phyloP scores from a whole-genome alignment of 352 stramenopile genomes.

The Blastocystis sp. region DNA sequence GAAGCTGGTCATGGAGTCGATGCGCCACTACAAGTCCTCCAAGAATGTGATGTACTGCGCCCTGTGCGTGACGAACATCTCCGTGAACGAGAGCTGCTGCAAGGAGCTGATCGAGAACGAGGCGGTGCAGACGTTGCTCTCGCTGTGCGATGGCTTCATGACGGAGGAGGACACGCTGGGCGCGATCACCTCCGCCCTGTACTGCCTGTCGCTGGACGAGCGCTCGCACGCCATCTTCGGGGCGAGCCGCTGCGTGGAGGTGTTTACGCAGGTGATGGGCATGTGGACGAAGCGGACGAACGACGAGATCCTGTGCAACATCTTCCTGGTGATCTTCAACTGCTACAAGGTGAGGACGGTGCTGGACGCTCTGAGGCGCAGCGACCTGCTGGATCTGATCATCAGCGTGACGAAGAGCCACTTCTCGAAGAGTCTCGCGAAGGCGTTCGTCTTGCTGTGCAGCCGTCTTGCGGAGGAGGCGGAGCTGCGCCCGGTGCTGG shows the following conservation, averaged over 20 bases:
- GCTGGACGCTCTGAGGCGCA: neutral
- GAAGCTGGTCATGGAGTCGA: neutral
- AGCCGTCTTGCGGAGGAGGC: slow-evolving; percentile 34
- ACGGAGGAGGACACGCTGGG: slow-evolving; percentile 19
- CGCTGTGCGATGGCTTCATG: slow-evolving; percentile 10
- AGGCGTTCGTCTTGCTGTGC: slow-evolving; percentile 31
- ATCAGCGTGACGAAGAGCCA: neutral
- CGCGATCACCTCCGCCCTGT: slow-evolving; percentile 8
- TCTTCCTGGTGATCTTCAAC: neutral
- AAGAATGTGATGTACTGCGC: slow-evolving; percentile 30
- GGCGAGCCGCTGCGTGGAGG: neutral
- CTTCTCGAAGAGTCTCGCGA: slow-evolving; percentile 34
- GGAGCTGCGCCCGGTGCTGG: slow-evolving; percentile 11
- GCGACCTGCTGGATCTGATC: slow-evolving; percentile 1
- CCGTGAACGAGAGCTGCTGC: neutral
- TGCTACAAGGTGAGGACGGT: neutral
- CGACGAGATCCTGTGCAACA: slow-evolving; percentile 46
- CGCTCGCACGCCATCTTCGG: slow-evolving; percentile 5
- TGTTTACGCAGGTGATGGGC: neutral
- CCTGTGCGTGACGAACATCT: slow-evolving; percentile 8
- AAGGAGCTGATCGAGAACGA: slow-evolving; percentile 19
- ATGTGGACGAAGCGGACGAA: slow-evolving; percentile 3
- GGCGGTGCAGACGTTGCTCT: slow-evolving; percentile 3
- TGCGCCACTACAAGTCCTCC: neutral
- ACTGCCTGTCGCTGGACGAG: slow-evolving; percentile 3